phyloP scores from a whole-genome alignment of 1,139 yeast species.

The Hyphopichia fennica region DNA sequence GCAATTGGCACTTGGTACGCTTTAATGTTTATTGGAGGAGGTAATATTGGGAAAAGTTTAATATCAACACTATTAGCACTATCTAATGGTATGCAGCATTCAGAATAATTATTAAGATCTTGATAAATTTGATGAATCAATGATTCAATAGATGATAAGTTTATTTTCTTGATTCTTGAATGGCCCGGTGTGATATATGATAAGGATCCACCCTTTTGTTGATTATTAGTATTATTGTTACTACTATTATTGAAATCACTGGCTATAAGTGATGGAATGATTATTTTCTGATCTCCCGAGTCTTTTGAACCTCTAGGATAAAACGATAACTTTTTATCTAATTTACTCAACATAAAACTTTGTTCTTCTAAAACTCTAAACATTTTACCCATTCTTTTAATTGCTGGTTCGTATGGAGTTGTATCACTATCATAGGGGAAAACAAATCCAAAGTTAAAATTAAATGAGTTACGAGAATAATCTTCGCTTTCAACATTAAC shows the following conservation, averaged over 20 bases:
- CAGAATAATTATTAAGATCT: conserved; percentile 92
- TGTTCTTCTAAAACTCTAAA: conserved; percentile 91
- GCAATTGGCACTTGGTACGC: conserved; percentile 87
- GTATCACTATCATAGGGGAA: conserved; percentile 82
- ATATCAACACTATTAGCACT: conserved; percentile 88
- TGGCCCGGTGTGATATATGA: conserved; percentile 36
- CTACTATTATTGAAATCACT: conserved; percentile 8
- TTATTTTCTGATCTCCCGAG: neutral
- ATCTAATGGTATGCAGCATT: conserved; percentile 92
- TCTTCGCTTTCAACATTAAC: conserved; percentile 72
- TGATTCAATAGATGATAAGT: conserved; percentile 67
- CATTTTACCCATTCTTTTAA: conserved; percentile 83
- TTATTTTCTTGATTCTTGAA: conserved; percentile 40
- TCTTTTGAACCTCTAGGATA: neutral
- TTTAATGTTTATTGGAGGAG: conserved; percentile 76
- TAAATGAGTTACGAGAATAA: conserved; percentile 88
- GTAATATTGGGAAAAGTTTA: conserved; percentile 81
- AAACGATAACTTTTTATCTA: conserved; percentile 31
- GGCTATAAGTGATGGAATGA: conserved; percentile 5
- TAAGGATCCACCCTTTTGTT: conserved; percentile 7
- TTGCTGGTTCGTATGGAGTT: conserved; percentile 82
- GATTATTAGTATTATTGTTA: conserved; percentile 12
- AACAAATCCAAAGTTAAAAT: conserved; percentile 89
- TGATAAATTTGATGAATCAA: conserved; percentile 86
- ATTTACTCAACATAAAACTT: conserved; percentile 66